phyloP scores from a whole-genome alignment of 768 basidiomycete genomes.

The Phlebiopsis flavidoalba region DNA sequence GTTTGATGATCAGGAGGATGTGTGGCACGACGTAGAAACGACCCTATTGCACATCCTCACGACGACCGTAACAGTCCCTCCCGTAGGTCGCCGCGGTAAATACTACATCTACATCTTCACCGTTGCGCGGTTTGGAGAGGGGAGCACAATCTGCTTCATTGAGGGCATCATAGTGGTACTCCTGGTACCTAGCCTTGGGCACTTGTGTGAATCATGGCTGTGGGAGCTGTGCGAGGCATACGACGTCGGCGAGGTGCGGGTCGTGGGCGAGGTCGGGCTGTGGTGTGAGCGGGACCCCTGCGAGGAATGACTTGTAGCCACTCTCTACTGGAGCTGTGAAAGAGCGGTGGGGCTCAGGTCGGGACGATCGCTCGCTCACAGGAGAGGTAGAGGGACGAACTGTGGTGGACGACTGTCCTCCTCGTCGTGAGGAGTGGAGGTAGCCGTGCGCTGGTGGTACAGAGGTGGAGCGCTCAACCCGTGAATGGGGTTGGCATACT shows the following conservation, averaged over 20 bases:
- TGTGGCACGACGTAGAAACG: background rate
- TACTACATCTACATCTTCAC: slow-evolving; percentile 24
- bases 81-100: slow-evolving; percentile 22
- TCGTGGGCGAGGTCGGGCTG: background rate
- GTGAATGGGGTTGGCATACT: slow-evolving; percentile 20
- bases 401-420: slow-evolving; percentile 13
- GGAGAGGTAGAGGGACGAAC: slow-evolving; percentile 9
- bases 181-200: background rate
- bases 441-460: slow-evolving; percentile 7
- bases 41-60: no score
- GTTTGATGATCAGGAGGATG: background rate
- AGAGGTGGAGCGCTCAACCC: slow-evolving; percentile 9
- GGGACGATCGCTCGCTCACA: background rate
- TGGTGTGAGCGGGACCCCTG: background rate
- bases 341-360: slow-evolving; percentile 5
- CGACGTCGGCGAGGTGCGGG: background rate
- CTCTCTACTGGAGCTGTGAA: slow-evolving; percentile 2
- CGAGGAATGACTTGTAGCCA: background rate
- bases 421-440: slow-evolving; percentile 10
- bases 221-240: background rate
- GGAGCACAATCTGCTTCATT: slow-evolving; percentile 15
- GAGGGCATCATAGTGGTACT: background rate
- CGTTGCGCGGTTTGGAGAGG: slow-evolving; percentile 21
- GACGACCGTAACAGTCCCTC: slow-evolving; percentile 17
- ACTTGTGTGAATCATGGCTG: background rate